Percentiles rank a stretch among this genome's conserved stretches.
These are phyloP conservation scores for Carex arenaria DNA, from an alignment of 202 grass and related monocot species.

Conservation along the genomic window DNA sequence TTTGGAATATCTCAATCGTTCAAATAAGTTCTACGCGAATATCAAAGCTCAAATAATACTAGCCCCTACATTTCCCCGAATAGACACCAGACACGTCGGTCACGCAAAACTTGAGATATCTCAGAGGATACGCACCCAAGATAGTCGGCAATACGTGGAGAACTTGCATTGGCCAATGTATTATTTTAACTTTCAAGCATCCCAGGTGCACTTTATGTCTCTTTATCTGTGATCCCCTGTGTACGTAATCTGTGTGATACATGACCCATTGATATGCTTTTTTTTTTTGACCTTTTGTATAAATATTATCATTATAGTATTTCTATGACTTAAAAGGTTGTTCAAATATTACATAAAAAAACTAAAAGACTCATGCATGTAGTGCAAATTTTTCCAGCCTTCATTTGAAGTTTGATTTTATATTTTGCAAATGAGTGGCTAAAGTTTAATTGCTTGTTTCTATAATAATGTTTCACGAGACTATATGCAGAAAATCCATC, in stretches of 20 bases:
- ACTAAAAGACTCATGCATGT: no score
- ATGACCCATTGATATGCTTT: not conserved
- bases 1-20: no score
- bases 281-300: not conserved
- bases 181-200: not conserved
- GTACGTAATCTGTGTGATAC: not conserved
- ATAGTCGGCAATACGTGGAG: conserved; percentile 3
- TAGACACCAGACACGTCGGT: no score
- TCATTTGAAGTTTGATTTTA: not conserved
- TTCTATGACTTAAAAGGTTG: not conserved
- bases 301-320: not conserved
- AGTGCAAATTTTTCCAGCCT: not conserved
- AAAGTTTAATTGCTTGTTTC: not conserved
- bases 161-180: not conserved
- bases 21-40: no score
- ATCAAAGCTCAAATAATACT: no score
- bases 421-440: not conserved
- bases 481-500: not conserved
- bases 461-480: not conserved
- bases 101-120: no score
- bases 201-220: not conserved
- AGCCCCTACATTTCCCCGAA: no score
- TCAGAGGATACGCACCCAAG: no score
- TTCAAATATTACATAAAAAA: no score
- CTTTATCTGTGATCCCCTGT: not conserved